Percentiles rank a stretch among this genome's conserved stretches.
Evolutionary conservation across 257 asterid genomes (phyloP).

Genomic region (Plantago elongata): DNA sequence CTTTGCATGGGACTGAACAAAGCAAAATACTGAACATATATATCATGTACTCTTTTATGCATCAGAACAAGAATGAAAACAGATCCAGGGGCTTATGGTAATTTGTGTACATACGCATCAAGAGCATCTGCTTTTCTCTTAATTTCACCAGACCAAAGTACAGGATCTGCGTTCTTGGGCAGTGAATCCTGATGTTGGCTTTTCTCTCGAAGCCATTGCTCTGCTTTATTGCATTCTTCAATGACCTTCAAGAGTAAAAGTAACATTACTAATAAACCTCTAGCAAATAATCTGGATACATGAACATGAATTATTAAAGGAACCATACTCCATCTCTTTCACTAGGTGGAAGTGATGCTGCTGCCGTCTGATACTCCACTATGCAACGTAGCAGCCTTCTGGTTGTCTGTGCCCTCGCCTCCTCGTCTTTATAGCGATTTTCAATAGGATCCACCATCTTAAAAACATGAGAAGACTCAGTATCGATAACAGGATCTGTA

Average conservation of each 20-base stretch:
- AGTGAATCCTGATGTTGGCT: slow-evolving; percentile 70
- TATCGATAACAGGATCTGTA: slow-evolving; percentile 3
- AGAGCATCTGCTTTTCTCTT: slow-evolving; percentile 57
- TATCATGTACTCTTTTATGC: slow-evolving; percentile 9
- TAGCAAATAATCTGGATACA: background rate
- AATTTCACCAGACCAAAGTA: slow-evolving; percentile 72
- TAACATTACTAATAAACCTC: slow-evolving; percentile 10
- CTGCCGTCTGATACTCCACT: slow-evolving; percentile 57
- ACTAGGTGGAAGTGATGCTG: slow-evolving; percentile 52
- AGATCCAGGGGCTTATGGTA: slow-evolving; percentile 15
- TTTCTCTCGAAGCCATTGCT: slow-evolving; percentile 77
- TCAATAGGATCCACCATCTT: slow-evolving; percentile 88
- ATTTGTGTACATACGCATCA: slow-evolving; percentile 51
- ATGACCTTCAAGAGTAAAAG: slow-evolving; percentile 46
- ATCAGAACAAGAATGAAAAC: slow-evolving; percentile 11
- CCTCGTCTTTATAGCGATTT: slow-evolving; percentile 76
- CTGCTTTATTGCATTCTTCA: slow-evolving; percentile 72
- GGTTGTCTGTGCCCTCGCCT: slow-evolving; percentile 62
- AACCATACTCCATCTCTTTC: slow-evolving; percentile 65
- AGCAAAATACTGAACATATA: background rate
- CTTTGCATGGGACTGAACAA: background rate
- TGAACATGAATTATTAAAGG: slow-evolving; percentile 13
- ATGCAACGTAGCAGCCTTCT: slow-evolving; percentile 52
- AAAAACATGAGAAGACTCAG: slow-evolving; percentile 9
- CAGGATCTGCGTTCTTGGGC: slow-evolving; percentile 77